Conservation (phyloP, 257 asterid genomes). For the Forsythia viridissima region DNA sequence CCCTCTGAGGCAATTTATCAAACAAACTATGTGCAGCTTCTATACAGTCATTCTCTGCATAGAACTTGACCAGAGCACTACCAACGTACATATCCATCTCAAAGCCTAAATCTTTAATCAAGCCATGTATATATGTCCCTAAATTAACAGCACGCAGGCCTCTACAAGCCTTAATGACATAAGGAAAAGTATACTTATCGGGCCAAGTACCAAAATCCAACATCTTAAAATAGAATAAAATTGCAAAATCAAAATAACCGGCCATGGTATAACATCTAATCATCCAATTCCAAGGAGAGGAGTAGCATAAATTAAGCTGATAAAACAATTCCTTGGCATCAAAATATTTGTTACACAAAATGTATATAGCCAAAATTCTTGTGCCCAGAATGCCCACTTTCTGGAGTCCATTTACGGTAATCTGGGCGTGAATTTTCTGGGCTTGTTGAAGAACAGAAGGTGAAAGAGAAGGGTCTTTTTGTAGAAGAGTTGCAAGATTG, state of each 20-base stretch:
- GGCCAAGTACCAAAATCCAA: conserved; percentile 71
- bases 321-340: conserved; percentile 66
- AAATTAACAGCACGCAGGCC: conserved; percentile 54
- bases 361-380: conserved; percentile 75
- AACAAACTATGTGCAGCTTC: conserved; percentile 63
- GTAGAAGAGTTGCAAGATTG: conserved; percentile 60
- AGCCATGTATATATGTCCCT: conserved; percentile 52
- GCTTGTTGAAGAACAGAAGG: conserved; percentile 37
- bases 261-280: conserved; percentile 71
- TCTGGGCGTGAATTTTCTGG: conserved; percentile 74
- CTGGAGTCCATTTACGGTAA: conserved; percentile 66
- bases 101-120: conserved; percentile 47
- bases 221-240: conserved; percentile 83
- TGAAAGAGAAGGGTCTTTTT: conserved; percentile 24
- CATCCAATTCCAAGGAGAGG: conserved; percentile 99
- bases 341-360: conserved; percentile 42
- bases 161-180: conserved; percentile 74
- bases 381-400: conserved; percentile 69
- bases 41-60: conserved; percentile 64
- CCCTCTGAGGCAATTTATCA: conserved; percentile 70
- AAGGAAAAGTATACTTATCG: conserved; percentile 92
- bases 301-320: conserved; percentile 71
- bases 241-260: conserved; percentile 58
- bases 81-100: conserved; percentile 79
- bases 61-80: conserved; percentile 77